Conservation (phyloP, 148 eudicot species). For the Hydrangea macrophylla region DNA sequence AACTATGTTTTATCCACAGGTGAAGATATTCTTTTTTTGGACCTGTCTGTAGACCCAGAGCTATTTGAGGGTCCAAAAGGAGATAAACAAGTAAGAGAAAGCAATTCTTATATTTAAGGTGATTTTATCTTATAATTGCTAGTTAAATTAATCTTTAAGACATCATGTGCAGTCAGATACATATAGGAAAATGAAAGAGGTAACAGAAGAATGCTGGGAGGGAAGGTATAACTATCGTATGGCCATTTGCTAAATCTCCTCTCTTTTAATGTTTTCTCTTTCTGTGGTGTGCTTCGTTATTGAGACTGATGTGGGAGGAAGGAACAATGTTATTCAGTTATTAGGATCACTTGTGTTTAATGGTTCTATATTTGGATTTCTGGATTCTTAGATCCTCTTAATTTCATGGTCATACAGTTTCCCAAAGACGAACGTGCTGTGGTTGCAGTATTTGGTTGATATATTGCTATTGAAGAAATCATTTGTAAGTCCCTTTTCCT, state of each 20-base stretch:
- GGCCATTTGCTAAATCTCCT: background rate
- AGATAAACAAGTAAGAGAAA: constrained; percentile 77
- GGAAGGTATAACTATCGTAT: constrained; percentile 58
- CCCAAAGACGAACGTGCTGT: constrained; percentile 86
- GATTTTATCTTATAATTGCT: background rate
- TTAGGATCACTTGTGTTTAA: no score
- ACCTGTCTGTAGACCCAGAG: constrained; percentile 86
- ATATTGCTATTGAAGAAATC: constrained; percentile 70
- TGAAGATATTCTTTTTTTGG: constrained; percentile 75
- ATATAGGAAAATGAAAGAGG: constrained; percentile 82
- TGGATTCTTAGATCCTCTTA: constrained; percentile 5
- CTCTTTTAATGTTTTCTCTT: background rate
- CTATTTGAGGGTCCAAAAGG: constrained; percentile 88
- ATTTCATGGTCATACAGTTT: constrained; percentile 49
- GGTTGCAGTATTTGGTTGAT: constrained; percentile 92
- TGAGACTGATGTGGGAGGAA: background rate
- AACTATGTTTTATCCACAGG: constrained; percentile 40
- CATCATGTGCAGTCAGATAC: constrained; percentile 72
- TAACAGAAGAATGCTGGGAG: constrained; percentile 91
- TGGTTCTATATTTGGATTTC: no score
- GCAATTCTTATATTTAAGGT: background rate
- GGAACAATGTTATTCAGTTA: background rate
- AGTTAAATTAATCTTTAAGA: background rate
- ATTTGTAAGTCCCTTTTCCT: constrained; percentile 52
- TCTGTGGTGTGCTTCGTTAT: background rate